Percentiles rank a stretch among this genome's conserved stretches.
Evolutionary conservation across 352 stramenopile genomes (phyloP).

Genomic region (Saprolegnia diclina): DNA sequence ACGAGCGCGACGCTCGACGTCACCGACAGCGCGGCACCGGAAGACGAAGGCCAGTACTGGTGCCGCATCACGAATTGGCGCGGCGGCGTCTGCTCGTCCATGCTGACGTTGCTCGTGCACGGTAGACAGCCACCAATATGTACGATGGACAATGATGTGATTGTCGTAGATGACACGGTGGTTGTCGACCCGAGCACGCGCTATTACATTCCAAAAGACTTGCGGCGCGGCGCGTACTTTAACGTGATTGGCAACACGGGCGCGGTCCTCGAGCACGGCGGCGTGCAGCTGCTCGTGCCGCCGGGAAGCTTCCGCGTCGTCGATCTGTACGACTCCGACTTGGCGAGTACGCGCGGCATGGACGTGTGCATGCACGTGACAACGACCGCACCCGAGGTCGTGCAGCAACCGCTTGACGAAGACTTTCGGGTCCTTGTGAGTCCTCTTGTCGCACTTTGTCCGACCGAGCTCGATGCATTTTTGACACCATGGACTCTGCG

Average conservation of each 20-base stretch:
- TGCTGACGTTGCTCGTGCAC: constrained; percentile 41
- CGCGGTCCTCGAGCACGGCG: constrained; percentile 32
- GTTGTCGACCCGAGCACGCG: constrained; percentile 23
- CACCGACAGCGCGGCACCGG: constrained; percentile 43
- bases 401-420: constrained; percentile 8
- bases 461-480: constrained; percentile 25
- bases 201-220: constrained; percentile 28
- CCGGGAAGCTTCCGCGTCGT: constrained; percentile 46
- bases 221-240: constrained; percentile 33
- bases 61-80: constrained; percentile 58
- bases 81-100: constrained; percentile 32
- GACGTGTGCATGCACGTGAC: constrained; percentile 39
- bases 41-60: constrained; percentile 54
- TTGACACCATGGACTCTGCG: constrained; percentile 11
- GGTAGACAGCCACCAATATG: neutral
- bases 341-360: constrained; percentile 45
- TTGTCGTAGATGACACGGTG: constrained; percentile 20
- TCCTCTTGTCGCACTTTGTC: constrained; percentile 40
- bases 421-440: constrained; percentile 39
- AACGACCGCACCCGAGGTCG: neutral
- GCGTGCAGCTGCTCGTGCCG: constrained; percentile 42
- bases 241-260: constrained; percentile 40
- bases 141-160: neutral
- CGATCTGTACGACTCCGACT: constrained; percentile 36
- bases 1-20: constrained; percentile 47